Evolutionary conservation across 768 basidiomycete genomes (phyloP).

Genomic region (Pleurotus pulmonarius): DNA sequence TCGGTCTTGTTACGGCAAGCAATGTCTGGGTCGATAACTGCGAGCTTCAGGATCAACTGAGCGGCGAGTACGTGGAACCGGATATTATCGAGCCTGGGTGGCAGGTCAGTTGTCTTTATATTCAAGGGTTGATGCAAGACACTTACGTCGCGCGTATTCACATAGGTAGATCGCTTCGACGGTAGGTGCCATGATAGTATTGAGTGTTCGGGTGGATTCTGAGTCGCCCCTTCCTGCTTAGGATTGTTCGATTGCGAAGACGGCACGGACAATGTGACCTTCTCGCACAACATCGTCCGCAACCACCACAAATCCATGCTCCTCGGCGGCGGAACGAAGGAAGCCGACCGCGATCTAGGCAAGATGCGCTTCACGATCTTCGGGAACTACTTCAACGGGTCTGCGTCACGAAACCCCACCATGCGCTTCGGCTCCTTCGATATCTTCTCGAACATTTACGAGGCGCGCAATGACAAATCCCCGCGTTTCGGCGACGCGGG

Average conservation of each 20-base stretch:
- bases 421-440: conserved; percentile 18
- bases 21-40: conserved; percentile 16
- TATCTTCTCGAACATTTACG: conserved; percentile 14
- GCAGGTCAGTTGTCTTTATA: conserved; percentile 6
- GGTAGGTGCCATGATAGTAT: not conserved
- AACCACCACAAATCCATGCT: conserved; percentile 17
- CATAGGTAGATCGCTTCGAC: conserved; percentile 15
- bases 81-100: conserved; percentile 10
- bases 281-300: conserved; percentile 16
- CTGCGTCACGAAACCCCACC: conserved; percentile 13
- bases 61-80: conserved; percentile 11
- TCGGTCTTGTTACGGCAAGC: conserved; percentile 13
- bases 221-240: not conserved
- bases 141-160: not conserved
- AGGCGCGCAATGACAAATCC: conserved; percentile 8
- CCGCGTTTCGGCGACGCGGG: not conserved
- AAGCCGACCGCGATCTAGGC: conserved; percentile 12
- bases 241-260: conserved; percentile 16
- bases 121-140: not conserved
- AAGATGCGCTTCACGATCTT: conserved; percentile 16
- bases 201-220: not conserved
- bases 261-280: conserved; percentile 16
- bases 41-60: conserved; percentile 13
- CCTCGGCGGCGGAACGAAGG: conserved; percentile 13
- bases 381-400: conserved; percentile 14